Evolutionary conservation across 2,329 filamentous ascomycete species (phyloP).

Genomic region (Elsinoe fawcettii): DNA sequence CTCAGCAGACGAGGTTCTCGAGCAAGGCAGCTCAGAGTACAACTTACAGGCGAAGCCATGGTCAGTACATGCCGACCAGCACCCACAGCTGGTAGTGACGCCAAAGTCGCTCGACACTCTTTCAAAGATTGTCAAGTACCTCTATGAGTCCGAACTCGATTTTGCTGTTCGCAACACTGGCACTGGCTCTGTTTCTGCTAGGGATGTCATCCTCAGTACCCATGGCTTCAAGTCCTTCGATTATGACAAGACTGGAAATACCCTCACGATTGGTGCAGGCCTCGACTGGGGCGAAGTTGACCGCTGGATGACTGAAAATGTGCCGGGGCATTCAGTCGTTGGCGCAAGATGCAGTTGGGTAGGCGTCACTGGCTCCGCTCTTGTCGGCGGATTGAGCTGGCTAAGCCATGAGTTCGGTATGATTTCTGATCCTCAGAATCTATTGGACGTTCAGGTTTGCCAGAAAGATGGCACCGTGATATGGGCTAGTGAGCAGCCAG

Average conservation of each 20-base stretch:
- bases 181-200: constrained; percentile 31
- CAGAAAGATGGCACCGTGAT: constrained; percentile 31
- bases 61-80: constrained; percentile 2
- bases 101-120: not conserved
- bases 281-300: constrained; percentile 34
- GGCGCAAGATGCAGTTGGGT: constrained; percentile 33
- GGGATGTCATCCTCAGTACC: constrained; percentile 33
- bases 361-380: constrained; percentile 33
- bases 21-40: not conserved
- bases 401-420: constrained; percentile 33
- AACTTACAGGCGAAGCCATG: constrained; percentile 12
- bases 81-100: constrained; percentile 1
- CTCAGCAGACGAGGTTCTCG: not conserved
- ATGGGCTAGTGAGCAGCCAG: constrained; percentile 35
- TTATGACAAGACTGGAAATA: constrained; percentile 28
- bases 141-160: constrained; percentile 26
- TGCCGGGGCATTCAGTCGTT: constrained; percentile 30
- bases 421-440: constrained; percentile 34
- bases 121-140: not conserved
- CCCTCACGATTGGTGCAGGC: constrained; percentile 32
- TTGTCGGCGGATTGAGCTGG: constrained; percentile 35
- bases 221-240: constrained; percentile 32
- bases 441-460: constrained; percentile 35
- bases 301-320: constrained; percentile 28
- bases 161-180: constrained; percentile 34